Base-by-base conservation (phyloP, 1,139 yeast species). In the Suzukiozyma palmioleophila region DNA sequence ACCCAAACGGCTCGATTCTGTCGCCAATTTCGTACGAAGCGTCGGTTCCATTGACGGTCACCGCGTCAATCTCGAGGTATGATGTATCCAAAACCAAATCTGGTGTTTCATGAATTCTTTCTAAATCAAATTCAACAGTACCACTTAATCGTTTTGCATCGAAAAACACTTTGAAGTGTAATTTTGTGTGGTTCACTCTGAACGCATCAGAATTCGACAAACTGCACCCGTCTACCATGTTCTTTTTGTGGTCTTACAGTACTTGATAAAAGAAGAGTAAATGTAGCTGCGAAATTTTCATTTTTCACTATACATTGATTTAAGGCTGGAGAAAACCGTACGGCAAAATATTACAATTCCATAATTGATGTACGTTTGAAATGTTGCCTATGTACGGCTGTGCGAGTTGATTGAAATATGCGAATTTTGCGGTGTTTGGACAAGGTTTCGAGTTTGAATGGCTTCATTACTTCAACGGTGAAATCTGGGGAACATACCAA, bases 121-220 rank as follows among this genome's bases (percentile, higher is more conserved):
- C 41, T 33, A 64, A 52, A 9, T 43, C 39, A 44, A 52, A 66
- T 8, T 39, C 43, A 2, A 66, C 71, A 2, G 41, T 38, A 3
- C 74, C 74, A 6, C 35, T 36, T n/a, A 68, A 42, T 3, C 36
- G 43, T 41, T 63, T 57, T 15, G 49, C 41, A 11, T 58, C 63
- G 43, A 68, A 68, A 27, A 57, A 54, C 11, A 68, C 62, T 3
- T 48, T 44, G 34, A 64, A 50, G 31, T 54, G 50, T 40, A 67
- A 57, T 2, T 46, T 47, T n/a, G 68, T 59, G 26, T 52, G 41
- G 14, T 58, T 50, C 26, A 85, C 74, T 7, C 62, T 51, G 54
- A 84, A 83, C 35, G 66, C 53, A 26, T 52, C 52, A 61, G 86
- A 88, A 59, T 84, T 85, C 38, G 96, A 87, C 22, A 75, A 64